phyloP scores from a whole-genome alignment of 2,329 filamentous ascomycete genomes.

The Alternaria hordeiaustralica region DNA sequence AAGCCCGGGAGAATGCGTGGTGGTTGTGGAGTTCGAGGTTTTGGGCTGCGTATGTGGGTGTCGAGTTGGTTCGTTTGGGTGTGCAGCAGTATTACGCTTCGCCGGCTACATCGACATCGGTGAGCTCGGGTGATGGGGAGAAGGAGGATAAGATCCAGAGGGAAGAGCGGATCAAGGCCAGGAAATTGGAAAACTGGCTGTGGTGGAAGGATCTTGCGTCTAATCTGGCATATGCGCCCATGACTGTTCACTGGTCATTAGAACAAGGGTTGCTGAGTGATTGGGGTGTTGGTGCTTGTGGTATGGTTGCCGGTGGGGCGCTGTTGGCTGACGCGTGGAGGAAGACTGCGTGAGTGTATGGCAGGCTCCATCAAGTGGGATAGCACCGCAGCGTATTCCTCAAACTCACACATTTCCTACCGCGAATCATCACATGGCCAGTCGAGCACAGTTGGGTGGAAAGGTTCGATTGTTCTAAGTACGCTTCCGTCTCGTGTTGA shows the following conservation, averaged over 20 bases:
- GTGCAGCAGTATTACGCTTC: slow-evolving; percentile 45
- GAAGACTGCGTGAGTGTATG: slow-evolving; percentile 35
- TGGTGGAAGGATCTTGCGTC: slow-evolving; percentile 73
- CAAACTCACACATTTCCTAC: not conserved
- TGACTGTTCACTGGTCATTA: slow-evolving; percentile 84
- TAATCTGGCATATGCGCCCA: slow-evolving; percentile 78
- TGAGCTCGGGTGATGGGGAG: slow-evolving; percentile 45
- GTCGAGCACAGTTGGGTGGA: not conserved
- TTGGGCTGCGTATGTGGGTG: slow-evolving; percentile 78
- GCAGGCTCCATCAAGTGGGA: not conserved
- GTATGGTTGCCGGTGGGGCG: slow-evolving; percentile 57
- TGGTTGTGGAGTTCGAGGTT: slow-evolving; percentile 77
- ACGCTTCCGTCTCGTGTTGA: not conserved
- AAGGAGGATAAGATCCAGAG: slow-evolving; percentile 56
- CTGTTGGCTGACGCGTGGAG: slow-evolving; percentile 56
- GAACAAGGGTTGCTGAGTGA: slow-evolving; percentile 63
- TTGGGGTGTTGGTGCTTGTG: slow-evolving; percentile 64
- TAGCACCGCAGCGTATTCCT: not conserved
- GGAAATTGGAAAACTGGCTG: slow-evolving; percentile 41
- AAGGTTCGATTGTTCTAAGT: not conserved
- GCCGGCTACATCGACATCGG: not conserved
- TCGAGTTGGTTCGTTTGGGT: slow-evolving; percentile 73
- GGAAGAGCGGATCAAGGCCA: slow-evolving; percentile 34
- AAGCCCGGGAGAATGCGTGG: slow-evolving; percentile 62
- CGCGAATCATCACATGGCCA: not conserved